Base-by-base conservation (phyloP, 208 protist species). In the Trypanosoma caninum region DNA sequence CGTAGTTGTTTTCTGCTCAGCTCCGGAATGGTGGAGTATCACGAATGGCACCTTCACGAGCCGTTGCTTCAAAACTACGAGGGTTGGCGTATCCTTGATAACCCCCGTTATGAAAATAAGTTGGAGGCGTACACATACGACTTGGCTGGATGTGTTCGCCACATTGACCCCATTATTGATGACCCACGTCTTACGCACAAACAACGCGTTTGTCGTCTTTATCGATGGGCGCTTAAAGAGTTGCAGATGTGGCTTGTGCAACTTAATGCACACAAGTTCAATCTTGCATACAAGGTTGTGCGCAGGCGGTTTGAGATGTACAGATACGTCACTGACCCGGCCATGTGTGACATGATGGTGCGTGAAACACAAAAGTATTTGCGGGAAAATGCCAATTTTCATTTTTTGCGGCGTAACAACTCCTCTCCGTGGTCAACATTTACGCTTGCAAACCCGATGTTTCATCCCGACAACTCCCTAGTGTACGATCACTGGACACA, bases 401-500 rank as follows among this genome's bases (percentile, higher is more conserved):
- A 91, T 62, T 95, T 76, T 57, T 34, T 95, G 63, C 82, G 89
- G n/a, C 78, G 80, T 50, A 92, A 95, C 74, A 90, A 89, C 59
- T 30, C 65, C 60, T 91, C 82, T 14, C 89, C 89, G 35, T 88
- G 80, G 84, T 84, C 74, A 53, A 91, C 81, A 33, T 86, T 80
- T 64, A 92, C 84, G 0, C 74, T 95, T 1, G 80, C 85, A 1
- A 92, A 95, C 69, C 85, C 84, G 2, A 85, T 95, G 76, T 92
- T 92, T 60, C 89, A 95, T 59, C 89, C 89, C 0, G 89, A 95
- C 64, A 84, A 84, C 65, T 85, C 81, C 25, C 85, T 82, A 54
- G 89, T 95, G 48, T 95, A 95, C 67, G 89, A 95, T 55, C 89
- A 95, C 77, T 95, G 89, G 85, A 95, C 89, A 42, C 89, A 92